Evolutionary conservation across 1,284 basidiomycete genomes (phyloP).

Genomic region (Ustilago lituana): DNA sequence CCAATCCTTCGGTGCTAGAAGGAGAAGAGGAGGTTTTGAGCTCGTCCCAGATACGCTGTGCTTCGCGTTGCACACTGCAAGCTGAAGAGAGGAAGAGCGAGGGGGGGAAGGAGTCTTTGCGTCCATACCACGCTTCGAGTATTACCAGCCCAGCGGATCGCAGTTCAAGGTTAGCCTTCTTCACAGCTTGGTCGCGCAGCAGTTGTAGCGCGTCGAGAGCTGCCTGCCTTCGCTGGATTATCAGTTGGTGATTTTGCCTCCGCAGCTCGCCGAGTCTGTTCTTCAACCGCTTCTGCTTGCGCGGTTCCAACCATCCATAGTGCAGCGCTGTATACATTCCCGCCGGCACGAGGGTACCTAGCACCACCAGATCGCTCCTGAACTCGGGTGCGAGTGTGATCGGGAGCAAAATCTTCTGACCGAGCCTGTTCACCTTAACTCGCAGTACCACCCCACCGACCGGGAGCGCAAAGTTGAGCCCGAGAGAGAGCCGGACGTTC

Average conservation of each 20-base stretch:
- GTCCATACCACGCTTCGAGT: slow-evolving; percentile 75
- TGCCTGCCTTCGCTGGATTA: slow-evolving; percentile 73
- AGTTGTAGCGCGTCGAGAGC: slow-evolving; percentile 72
- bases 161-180: slow-evolving; percentile 68
- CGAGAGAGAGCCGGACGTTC: slow-evolving; percentile 63
- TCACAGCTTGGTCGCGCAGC: slow-evolving; percentile 68
- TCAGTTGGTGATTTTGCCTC: slow-evolving; percentile 73
- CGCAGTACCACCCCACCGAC: slow-evolving; percentile 64
- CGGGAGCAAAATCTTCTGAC: slow-evolving; percentile 73
- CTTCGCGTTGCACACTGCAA: not conserved
- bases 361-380: slow-evolving; percentile 70
- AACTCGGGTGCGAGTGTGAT: slow-evolving; percentile 72
- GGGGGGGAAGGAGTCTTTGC: slow-evolving; percentile 33
- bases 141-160: slow-evolving; percentile 74
- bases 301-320: slow-evolving; percentile 73
- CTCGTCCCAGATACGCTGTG: slow-evolving; percentile 5
- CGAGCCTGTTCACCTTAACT: slow-evolving; percentile 70
- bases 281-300: slow-evolving; percentile 69
- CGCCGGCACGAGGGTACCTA: slow-evolving; percentile 72
- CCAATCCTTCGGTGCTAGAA: not conserved
- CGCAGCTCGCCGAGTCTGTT: slow-evolving; percentile 71
- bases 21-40: not conserved
- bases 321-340: slow-evolving; percentile 72
- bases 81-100: not conserved
- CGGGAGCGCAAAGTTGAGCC: slow-evolving; percentile 62